Evolutionary conservation across 2,329 filamentous ascomycete genomes (phyloP).

Genomic region (Aureobasidium vineae): DNA sequence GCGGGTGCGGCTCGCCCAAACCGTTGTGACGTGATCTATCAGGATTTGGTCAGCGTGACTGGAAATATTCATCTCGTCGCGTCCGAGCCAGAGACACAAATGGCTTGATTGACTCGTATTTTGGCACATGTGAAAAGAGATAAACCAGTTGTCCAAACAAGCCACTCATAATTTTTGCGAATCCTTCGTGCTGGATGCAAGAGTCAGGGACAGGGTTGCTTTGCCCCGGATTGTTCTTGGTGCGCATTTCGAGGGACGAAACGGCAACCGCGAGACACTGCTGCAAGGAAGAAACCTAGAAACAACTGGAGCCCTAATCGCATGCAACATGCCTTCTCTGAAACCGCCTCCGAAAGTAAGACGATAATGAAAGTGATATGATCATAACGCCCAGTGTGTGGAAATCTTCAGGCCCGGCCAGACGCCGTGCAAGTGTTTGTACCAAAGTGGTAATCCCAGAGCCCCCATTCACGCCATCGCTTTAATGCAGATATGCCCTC

Average conservation of each 20-base stretch:
- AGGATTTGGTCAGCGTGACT: constrained; percentile 9
- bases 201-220: constrained; percentile 2
- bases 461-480: constrained; percentile 23
- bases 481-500: constrained; percentile 25
- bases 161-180: not conserved
- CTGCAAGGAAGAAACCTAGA: constrained; percentile 11
- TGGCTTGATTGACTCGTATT: not conserved
- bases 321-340: not conserved
- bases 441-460: constrained; percentile 10
- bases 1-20: constrained; percentile 1
- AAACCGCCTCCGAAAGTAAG: not conserved
- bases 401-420: not conserved
- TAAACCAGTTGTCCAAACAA: not conserved
- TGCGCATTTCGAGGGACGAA: not conserved
- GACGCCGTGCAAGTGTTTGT: constrained; percentile 10
- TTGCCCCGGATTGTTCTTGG: not conserved
- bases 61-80: not conserved
- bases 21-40: not conserved
- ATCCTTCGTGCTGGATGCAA: not conserved
- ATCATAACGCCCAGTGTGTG: constrained; percentile 3
- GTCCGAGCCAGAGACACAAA: not conserved
- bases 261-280: constrained; percentile 5
- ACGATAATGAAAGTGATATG: not conserved
- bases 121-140: not conserved
- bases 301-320: not conserved